A percentile compares a stretch with the other conserved stretches of the same genome.
Conservation (phyloP, 768 basidiomycete species). For the Filobasidium floriforme region DNA sequence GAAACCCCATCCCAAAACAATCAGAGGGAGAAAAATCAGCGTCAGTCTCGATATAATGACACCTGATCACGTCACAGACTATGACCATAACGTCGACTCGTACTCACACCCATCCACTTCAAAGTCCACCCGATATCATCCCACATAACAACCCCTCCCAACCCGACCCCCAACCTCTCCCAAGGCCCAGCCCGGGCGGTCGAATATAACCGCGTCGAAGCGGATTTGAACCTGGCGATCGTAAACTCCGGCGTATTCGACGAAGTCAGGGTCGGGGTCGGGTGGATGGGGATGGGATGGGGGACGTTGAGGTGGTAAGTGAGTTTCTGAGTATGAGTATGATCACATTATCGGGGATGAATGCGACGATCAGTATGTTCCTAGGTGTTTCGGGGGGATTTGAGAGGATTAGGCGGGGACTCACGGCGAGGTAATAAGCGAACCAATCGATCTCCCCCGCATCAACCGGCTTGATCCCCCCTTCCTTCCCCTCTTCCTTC, state of each 20-base stretch:
- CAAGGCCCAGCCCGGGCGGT: background rate
- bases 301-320: constrained; percentile 1
- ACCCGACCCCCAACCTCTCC: background rate
- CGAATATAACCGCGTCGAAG: background rate
- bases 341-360: too few species aligned
- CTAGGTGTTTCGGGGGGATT: too few species aligned
- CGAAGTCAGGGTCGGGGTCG: background rate
- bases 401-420: background rate
- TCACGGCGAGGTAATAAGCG: constrained; percentile 3
- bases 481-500: constrained; percentile 1
- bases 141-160: constrained; percentile 7
- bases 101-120: constrained; percentile 10
- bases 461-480: background rate
- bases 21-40: background rate
- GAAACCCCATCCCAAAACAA: background rate
- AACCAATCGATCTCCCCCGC: constrained; percentile 3
- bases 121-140: background rate
- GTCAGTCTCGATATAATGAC: background rate
- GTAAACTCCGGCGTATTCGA: background rate
- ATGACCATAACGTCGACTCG: background rate
- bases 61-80: background rate
- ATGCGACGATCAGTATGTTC: too few species aligned
- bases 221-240: background rate
- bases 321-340: background rate
- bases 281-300: background rate